Base-by-base conservation (phyloP, 345 rosid genomes). In the Capsella bursapastoris region DNA sequence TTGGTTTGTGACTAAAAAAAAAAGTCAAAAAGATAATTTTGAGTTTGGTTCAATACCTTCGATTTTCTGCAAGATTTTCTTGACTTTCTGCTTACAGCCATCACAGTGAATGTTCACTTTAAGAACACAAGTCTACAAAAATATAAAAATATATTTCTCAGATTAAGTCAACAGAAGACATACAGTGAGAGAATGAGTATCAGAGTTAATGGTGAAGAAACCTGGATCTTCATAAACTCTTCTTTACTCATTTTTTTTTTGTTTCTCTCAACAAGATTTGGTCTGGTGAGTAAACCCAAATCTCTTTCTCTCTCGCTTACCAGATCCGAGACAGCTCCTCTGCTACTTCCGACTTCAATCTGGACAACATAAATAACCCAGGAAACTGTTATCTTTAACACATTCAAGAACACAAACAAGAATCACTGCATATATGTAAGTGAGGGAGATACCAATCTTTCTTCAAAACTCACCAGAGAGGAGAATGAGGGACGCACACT, bases 221-320 rank as follows among this genome's bases (percentile, higher is more conserved):
- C 98, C 95, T 94, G 95, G 82, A 91, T 88, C 92, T 89, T 94
- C 91, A 94, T 85, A 40, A 94, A 74, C 95, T 94, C 98, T 75
- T 94, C 98, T 84, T 91, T 94, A 84, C 95, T 91, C 98, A 94
- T 93, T 77, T 79, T 80, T 56, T 0, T 32, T 32, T n/a, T n/a
- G n/a, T n/a, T 6, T 22, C 25, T 8, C 55, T 63, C 40, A 71
- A 61, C 14, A 59, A n/a, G 32, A 50, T 37, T 2, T 28, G 13
- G 64, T 57, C 35, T 57, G 14, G 15, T 58, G 38, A 70, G 28
- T 45, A 29, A 37, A 65, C 63, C 48, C 60, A 66, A 67, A 40
- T 48, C 60, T 65, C 43, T 61, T 29, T 64, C 28, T n/a, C 34
- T 66, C 34, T 70, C 73, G 48, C 25, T 22, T 31, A 57, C 71